A percentile compares a stretch with the other conserved stretches of the same genome.
Conservation (phyloP, 345 rosid species). For the Turritis glabra region DNA sequence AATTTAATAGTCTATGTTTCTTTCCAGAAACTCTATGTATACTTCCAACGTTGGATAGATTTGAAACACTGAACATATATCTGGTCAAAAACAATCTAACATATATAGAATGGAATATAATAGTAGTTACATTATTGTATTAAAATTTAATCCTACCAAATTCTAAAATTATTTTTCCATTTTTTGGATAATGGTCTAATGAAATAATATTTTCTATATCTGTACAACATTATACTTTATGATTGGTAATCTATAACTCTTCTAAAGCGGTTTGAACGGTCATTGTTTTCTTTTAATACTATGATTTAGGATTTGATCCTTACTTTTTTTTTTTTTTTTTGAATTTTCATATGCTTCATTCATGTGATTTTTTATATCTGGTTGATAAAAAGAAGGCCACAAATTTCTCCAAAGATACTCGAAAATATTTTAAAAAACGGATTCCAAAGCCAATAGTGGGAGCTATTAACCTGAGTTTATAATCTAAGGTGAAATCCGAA, state of each 20-base stretch:
- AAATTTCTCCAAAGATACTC: background rate
- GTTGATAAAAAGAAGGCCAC: background rate
- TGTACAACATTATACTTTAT: no score
- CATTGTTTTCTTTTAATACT: background rate
- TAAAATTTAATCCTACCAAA: background rate
- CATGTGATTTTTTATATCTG: background rate
- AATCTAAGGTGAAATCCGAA: constrained; percentile 16
- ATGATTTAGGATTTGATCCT: no score
- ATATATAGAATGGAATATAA: background rate
- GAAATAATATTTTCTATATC: no score
- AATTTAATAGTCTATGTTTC: background rate
- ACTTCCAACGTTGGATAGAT: background rate
- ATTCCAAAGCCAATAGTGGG: background rate
- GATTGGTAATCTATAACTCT: no score
- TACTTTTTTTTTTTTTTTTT: no score
- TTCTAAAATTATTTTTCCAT: no score
- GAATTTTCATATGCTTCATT: background rate
- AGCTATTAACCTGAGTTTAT: background rate
- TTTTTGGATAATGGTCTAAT: no score
- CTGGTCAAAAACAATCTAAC: background rate
- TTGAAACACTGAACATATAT: background rate
- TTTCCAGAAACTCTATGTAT: background rate
- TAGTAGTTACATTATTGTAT: background rate
- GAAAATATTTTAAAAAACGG: background rate
- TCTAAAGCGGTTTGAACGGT: no score